These are phyloP conservation scores for Drosera spatulata DNA, from an alignment of 179 eudicot species.

Conservation along the genomic window DNA sequence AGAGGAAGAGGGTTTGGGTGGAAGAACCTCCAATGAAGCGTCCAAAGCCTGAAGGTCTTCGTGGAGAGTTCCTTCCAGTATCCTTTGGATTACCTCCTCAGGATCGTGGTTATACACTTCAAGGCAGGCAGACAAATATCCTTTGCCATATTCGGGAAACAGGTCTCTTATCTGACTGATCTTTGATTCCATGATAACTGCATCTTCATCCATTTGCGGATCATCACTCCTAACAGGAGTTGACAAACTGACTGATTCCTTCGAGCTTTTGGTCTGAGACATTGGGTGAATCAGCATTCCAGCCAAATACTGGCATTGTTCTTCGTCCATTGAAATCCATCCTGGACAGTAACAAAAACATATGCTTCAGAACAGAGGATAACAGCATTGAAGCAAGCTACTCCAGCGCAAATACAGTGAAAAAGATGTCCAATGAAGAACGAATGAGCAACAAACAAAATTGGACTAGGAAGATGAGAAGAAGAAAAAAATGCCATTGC, in stretches of 20 bases:
- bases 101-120: conserved; percentile 82
- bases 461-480: no score
- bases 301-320: conserved; percentile 53
- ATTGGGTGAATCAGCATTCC: conserved; percentile 35
- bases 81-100: conserved; percentile 91
- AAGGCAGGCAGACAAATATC: conserved; percentile 80
- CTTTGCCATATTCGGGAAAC: conserved; percentile 90
- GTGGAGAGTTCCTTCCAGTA: conserved; percentile 84
- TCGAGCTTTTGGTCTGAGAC: conserved; percentile 12
- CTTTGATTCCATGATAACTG: conserved; percentile 66
- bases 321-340: conserved; percentile 68
- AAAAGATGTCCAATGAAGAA: background rate
- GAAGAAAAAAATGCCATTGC: no score
- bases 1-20: conserved; percentile 31
- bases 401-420: background rate
- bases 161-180: conserved; percentile 89
- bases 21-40: conserved; percentile 45
- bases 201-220: conserved; percentile 50
- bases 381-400: background rate
- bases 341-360: conserved; percentile 30
- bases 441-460: no score
- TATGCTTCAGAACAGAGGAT: background rate
- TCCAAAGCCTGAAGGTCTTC: conserved; percentile 61
- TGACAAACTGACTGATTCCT: conserved; percentile 14
- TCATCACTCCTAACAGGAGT: conserved; percentile 19